A percentile compares a stretch with the other conserved stretches of the same genome.
These are phyloP conservation scores for Cladosporium sp. DNA, from an alignment of 2,329 filamentous ascomycete genomes.

Conservation along the genomic window DNA sequence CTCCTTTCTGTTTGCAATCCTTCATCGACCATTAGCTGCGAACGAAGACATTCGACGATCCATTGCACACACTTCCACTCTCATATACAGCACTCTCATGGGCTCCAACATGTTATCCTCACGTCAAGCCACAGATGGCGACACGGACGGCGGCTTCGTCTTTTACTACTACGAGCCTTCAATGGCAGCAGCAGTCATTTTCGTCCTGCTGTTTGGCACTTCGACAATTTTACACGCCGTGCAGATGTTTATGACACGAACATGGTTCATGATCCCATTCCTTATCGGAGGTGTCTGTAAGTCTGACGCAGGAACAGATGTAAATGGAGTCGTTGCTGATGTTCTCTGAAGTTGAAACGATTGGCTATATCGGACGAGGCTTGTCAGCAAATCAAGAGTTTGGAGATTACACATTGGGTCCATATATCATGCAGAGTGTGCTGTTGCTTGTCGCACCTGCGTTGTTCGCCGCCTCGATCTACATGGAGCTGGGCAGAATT, in stretches of 20 bases:
- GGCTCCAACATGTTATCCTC: constrained; percentile 9
- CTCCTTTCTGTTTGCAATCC: not conserved
- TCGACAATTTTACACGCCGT: constrained; percentile 34
- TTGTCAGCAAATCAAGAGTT: constrained; percentile 37
- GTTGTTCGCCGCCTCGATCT: constrained; percentile 48
- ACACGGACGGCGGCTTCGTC: constrained; percentile 15
- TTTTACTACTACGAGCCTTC: constrained; percentile 26
- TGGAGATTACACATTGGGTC: constrained; percentile 33
- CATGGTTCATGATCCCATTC: constrained; percentile 52
- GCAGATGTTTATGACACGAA: constrained; percentile 36
- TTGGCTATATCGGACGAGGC: constrained; percentile 51
- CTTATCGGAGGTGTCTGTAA: constrained; percentile 51
- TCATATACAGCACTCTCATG: not conserved
- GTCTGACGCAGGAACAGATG: constrained; percentile 9
- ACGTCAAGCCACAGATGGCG: constrained; percentile 2
- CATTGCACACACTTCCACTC: not conserved
- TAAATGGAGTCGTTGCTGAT: not conserved
- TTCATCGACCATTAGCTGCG: not conserved
- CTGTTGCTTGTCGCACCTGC: constrained; percentile 48
- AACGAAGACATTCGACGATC: not conserved
- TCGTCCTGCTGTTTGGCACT: constrained; percentile 27
- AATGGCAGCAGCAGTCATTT: constrained; percentile 27
- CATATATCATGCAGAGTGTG: constrained; percentile 42
- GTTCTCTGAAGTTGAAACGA: constrained; percentile 41
- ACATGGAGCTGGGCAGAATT: constrained; percentile 47